Conservation (phyloP, 371 early-diverging fungal genomes). For the Phascolomyces articulosus region DNA sequence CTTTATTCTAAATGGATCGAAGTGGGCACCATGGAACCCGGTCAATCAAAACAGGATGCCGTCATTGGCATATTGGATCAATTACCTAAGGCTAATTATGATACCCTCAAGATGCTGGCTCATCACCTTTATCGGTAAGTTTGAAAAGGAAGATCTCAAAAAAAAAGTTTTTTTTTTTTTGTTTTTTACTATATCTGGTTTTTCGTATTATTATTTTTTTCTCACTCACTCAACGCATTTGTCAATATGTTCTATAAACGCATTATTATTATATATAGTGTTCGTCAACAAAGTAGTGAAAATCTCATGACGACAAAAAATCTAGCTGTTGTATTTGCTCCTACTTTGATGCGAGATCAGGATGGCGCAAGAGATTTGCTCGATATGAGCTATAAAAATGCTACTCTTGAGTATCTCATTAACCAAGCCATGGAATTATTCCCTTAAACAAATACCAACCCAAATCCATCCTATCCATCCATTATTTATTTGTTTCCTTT, state of each 20-base stretch:
- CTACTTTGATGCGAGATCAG: conserved; percentile 78
- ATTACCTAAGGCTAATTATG: conserved; percentile 48
- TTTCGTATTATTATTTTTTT: not conserved
- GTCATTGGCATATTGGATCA: conserved; percentile 26
- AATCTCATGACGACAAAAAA: conserved; percentile 91
- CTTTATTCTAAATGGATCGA: conserved; percentile 80
- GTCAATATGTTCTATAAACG: not conserved
- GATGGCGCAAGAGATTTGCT: conserved; percentile 71
- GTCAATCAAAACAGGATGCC: conserved; percentile 25
- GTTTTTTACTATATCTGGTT: too few species aligned
- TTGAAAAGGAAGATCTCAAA: too few species aligned
- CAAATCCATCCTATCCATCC: too few species aligned
- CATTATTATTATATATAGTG: conserved; percentile 39
- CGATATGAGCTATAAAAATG: conserved; percentile 81
- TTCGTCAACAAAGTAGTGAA: conserved; percentile 52
- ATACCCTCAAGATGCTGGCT: conserved; percentile 37
- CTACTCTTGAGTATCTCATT: conserved; percentile 67
- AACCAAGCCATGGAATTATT: conserved; percentile 33
- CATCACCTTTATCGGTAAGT: conserved; percentile 42
- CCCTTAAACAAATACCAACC: too few species aligned
- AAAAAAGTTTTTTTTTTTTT: too few species aligned
- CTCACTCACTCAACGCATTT: not conserved
- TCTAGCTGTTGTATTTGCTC: conserved; percentile 92
- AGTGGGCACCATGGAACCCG: conserved; percentile 33
- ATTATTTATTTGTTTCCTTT: not conserved